Evolutionary conservation across 148 eudicot genomes (phyloP).

Genomic region (Oxyria digyna): DNA sequence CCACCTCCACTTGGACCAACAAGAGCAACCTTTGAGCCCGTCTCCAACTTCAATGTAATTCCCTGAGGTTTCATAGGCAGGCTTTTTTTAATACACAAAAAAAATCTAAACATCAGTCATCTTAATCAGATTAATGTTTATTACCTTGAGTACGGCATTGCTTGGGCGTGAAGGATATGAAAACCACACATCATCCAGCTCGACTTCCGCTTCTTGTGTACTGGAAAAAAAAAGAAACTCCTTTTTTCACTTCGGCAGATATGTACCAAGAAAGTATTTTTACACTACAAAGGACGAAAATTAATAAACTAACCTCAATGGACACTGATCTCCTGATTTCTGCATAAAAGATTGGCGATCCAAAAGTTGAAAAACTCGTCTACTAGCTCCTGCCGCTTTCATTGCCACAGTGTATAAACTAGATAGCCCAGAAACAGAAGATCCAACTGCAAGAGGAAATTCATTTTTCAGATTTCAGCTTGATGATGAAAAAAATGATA

Average conservation of each 20-base stretch:
- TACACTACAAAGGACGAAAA: neutral
- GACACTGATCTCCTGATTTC: conserved; percentile 61
- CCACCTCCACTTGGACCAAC: conserved; percentile 99
- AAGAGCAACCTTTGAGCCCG: conserved; percentile 87
- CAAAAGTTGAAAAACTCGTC: conserved; percentile 83
- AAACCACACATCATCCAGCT: conserved; percentile 85
- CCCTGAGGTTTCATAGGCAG: conserved; percentile 38
- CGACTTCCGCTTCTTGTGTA: conserved; percentile 60
- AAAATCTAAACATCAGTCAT: neutral
- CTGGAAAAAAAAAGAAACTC: conserved; percentile 16
- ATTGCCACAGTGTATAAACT: conserved; percentile 71
- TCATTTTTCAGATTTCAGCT: neutral
- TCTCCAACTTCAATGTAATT: conserved; percentile 48
- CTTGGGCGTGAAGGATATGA: conserved; percentile 88
- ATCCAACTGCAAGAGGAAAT: conserved; percentile 48
- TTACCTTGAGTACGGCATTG: conserved; percentile 82
- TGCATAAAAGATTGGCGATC: conserved; percentile 76
- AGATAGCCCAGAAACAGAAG: conserved; percentile 65
- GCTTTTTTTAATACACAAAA: neutral
- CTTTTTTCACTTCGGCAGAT: neutral
- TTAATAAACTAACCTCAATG: conserved; percentile 48
- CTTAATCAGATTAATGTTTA: neutral
- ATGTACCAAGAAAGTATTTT: neutral
- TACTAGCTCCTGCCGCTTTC: conserved; percentile 99
- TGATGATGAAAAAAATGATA: neutral